Evolutionary conservation across 164 flowering plant genomes (phyloP).

Genomic region (Paratinospora sagittata): DNA sequence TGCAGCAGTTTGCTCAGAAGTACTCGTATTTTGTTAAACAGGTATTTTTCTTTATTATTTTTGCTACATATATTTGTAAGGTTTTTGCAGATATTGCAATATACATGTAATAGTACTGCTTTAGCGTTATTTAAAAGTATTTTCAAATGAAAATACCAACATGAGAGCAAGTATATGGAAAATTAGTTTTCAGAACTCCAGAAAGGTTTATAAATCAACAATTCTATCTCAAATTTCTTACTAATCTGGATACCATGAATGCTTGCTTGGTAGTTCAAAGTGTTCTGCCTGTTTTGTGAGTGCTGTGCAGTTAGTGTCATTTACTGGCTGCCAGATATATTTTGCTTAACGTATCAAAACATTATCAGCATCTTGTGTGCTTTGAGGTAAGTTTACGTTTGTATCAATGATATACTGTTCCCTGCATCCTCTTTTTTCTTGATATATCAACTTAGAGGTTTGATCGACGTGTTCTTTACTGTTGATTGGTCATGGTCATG

Average conservation of each 20-base stretch:
- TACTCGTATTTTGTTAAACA: slow-evolving; percentile 71
- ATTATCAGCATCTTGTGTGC: too few species aligned
- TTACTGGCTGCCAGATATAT: background rate
- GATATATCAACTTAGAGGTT: background rate
- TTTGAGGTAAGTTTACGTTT: too few species aligned
- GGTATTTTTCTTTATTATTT: slow-evolving; percentile 32
- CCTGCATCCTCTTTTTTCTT: background rate
- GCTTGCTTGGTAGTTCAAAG: background rate
- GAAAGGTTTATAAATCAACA: too few species aligned
- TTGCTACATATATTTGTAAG: background rate
- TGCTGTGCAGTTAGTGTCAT: background rate
- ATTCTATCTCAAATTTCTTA: too few species aligned
- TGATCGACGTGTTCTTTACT: too few species aligned
- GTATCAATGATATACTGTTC: background rate
- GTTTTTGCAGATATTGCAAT: too few species aligned
- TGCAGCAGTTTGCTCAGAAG: slow-evolving; percentile 70
- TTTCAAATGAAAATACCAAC: background rate
- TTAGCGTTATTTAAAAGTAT: too few species aligned
- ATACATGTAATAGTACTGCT: too few species aligned
- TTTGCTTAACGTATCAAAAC: background rate
- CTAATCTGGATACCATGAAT: background rate
- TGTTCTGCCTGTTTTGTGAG: background rate
- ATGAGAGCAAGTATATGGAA: background rate
- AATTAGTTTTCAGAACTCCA: too few species aligned
- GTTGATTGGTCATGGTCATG: too few species aligned